phyloP scores from a whole-genome alignment of 163 green algal species.

The Prototheca wickerhamii region DNA sequence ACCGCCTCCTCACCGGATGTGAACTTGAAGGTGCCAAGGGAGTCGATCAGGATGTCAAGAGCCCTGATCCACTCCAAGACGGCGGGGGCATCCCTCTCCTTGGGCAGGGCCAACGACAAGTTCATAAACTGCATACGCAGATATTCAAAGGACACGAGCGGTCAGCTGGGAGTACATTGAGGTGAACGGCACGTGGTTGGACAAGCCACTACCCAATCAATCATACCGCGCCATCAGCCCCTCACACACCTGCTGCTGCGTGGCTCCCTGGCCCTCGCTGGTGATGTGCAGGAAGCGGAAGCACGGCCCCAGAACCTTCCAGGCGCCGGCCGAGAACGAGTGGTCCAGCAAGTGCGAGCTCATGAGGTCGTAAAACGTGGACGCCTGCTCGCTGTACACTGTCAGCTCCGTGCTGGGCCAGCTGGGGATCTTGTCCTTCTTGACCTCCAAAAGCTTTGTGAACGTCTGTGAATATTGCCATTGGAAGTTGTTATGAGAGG shows the following conservation, averaged over 20 bases:
- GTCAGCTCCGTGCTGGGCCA: conserved; percentile 7
- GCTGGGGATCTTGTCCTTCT: not conserved
- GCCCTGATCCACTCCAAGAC: conserved; percentile 8
- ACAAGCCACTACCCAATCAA: no score
- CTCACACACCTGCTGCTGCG: not conserved
- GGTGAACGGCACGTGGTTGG: no score
- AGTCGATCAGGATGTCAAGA: conserved; percentile 11
- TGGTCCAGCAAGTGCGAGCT: conserved; percentile 8
- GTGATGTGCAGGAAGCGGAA: conserved; percentile 56
- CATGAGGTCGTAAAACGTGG: conserved; percentile 23
- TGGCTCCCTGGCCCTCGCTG: not conserved
- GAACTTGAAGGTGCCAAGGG: conserved; percentile 18
- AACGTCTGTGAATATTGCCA: not conserved
- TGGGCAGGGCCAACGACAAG: conserved; percentile 15
- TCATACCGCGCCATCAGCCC: not conserved
- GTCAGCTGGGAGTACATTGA: no score
- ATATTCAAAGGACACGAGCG: no score
- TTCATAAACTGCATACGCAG: conserved; percentile 4
- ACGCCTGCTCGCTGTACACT: conserved; percentile 24
- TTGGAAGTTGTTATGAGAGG: not conserved
- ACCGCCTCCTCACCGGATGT: conserved; percentile 1
- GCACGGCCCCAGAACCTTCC: conserved; percentile 2
- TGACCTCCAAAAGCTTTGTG: not conserved
- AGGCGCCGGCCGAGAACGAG: conserved; percentile 9
- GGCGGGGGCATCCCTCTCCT: not conserved